Evolutionary conservation across 2,329 filamentous ascomycete genomes (phyloP).

Genomic region (Dactylonectria macrodidyma): DNA sequence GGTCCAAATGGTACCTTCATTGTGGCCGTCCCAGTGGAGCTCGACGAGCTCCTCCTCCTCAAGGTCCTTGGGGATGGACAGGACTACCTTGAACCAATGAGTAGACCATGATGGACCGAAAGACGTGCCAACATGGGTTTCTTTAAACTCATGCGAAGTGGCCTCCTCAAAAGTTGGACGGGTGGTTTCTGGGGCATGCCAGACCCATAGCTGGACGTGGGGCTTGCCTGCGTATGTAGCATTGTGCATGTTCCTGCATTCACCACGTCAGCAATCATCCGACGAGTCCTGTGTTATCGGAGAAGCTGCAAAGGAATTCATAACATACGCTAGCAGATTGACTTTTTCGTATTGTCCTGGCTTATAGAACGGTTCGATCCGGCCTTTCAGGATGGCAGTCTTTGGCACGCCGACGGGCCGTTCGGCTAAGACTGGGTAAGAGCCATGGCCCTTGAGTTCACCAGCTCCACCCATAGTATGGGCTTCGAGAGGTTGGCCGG

Average conservation of each 20-base stretch:
- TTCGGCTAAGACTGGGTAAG: conserved; percentile 67
- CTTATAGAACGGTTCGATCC: conserved; percentile 85
- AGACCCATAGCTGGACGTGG: conserved; percentile 87
- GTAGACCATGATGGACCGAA: conserved; percentile 98
- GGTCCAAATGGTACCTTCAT: conserved; percentile 95
- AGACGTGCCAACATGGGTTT: conserved; percentile 80
- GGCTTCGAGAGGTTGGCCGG: conserved; percentile 48
- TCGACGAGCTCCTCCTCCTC: conserved; percentile 86
- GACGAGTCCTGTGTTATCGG: not conserved
- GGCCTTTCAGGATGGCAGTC: conserved; percentile 85
- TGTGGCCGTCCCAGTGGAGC: conserved; percentile 95
- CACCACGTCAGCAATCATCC: conserved; percentile 29
- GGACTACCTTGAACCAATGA: conserved; percentile 92
- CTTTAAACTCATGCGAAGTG: conserved; percentile 79
- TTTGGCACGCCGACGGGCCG: conserved; percentile 83
- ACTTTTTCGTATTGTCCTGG: conserved; percentile 83
- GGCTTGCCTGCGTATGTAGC: conserved; percentile 73
- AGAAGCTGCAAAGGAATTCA: not conserved
- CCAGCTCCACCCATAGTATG: conserved; percentile 67
- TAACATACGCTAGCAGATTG: conserved; percentile 78
- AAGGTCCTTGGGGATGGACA: conserved; percentile 83
- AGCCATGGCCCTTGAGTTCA: conserved; percentile 58
- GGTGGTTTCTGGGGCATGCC: conserved; percentile 83
- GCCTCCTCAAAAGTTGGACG: conserved; percentile 92
- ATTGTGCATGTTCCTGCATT: conserved; percentile 56